Conservation (phyloP, 257 asterid species). For the Przewalskia tangutica region DNA sequence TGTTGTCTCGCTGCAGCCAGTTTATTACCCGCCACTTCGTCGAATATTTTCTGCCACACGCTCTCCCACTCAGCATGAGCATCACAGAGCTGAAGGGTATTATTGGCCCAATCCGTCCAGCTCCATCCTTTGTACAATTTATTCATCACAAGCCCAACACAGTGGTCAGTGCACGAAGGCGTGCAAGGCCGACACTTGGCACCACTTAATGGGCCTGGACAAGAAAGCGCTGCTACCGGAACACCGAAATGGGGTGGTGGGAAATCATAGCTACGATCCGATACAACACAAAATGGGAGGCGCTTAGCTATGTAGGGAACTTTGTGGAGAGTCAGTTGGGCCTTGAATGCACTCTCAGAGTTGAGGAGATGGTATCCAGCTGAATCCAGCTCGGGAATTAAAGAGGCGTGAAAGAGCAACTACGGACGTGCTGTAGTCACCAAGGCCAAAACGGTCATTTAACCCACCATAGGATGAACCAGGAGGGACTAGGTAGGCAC, state of each 20-base stretch:
- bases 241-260: slow-evolving; percentile 67
- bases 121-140: slow-evolving; percentile 54
- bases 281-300: slow-evolving; percentile 66
- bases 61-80: slow-evolving; percentile 69
- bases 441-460: slow-evolving; percentile 84
- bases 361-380: slow-evolving; percentile 57
- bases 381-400: slow-evolving; percentile 50
- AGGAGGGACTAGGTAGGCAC: slow-evolving; percentile 60
- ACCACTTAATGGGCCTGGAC: slow-evolving; percentile 73
- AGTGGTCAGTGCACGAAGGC: slow-evolving; percentile 47
- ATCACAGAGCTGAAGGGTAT: slow-evolving; percentile 53
- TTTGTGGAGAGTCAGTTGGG: slow-evolving; percentile 51
- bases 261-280: slow-evolving; percentile 55
- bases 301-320: slow-evolving; percentile 32
- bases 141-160: slow-evolving; percentile 56
- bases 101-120: slow-evolving; percentile 77
- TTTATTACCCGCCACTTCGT: slow-evolving; percentile 37
- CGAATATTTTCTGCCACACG: slow-evolving; percentile 66
- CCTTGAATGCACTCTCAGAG: slow-evolving; percentile 78
- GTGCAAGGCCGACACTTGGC: slow-evolving; percentile 87
- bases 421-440: slow-evolving; percentile 62
- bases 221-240: slow-evolving; percentile 72
- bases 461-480: slow-evolving; percentile 85
- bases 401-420: slow-evolving; percentile 81
- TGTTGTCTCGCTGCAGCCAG: slow-evolving; percentile 40